Conservation (phyloP, 2,329 filamentous ascomycete genomes). For the Fusarium globosum region DNA sequence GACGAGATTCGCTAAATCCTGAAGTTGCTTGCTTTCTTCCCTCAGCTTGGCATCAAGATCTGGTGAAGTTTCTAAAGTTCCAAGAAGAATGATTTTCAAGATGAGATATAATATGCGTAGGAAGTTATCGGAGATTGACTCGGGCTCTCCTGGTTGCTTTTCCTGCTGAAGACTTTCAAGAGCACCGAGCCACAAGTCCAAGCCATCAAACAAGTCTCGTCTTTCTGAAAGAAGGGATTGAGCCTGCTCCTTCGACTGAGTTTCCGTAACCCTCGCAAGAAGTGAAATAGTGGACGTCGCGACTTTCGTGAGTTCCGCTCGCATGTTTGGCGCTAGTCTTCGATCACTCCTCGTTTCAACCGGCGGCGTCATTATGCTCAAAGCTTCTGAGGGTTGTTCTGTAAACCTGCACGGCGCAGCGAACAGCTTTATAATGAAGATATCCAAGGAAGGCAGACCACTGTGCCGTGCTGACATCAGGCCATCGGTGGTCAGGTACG, state of each 20-base stretch:
- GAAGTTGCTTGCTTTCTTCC: constrained; percentile 47
- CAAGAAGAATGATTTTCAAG: constrained; percentile 51
- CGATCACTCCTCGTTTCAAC: constrained; percentile 39
- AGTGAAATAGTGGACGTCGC: constrained; percentile 49
- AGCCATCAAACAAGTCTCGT: constrained; percentile 44
- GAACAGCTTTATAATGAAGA: constrained; percentile 57
- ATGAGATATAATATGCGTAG: constrained; percentile 50
- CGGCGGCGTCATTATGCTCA: constrained; percentile 33
- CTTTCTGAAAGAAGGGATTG: constrained; percentile 46
- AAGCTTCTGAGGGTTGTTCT: constrained; percentile 40
- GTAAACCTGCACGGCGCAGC: constrained; percentile 56
- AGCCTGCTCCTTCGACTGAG: constrained; percentile 40
- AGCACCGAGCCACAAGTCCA: constrained; percentile 49
- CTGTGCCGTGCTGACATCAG: constrained; percentile 48
- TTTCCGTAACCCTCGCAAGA: constrained; percentile 45
- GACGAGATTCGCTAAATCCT: constrained; percentile 45
- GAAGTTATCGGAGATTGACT: constrained; percentile 50
- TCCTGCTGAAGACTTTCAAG: constrained; percentile 43
- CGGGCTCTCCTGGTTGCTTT: constrained; percentile 23
- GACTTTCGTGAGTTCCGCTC: constrained; percentile 49
- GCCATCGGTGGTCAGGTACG: constrained; percentile 44
- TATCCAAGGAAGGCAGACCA: constrained; percentile 53
- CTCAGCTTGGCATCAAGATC: constrained; percentile 44
- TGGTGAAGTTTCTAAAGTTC: constrained; percentile 46
- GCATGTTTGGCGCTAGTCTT: constrained; percentile 52